Percentiles rank a stretch among this genome's conserved stretches.
Conservation (phyloP, 495 filamentous ascomycete species). For the Hypoxylon fuscum region DNA sequence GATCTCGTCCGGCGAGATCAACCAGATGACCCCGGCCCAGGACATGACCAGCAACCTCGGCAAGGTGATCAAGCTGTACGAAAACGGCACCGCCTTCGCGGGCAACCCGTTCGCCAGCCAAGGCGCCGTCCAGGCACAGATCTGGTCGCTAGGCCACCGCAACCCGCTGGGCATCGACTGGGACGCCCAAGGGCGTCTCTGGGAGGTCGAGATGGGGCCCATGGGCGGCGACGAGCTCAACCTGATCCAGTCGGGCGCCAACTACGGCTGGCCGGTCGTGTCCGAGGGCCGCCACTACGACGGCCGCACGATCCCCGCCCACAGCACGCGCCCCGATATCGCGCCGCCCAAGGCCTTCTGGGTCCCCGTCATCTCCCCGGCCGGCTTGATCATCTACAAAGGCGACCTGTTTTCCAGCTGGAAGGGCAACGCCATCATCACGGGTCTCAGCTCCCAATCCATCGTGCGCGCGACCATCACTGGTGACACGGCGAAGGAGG, state of each 20-base stretch:
- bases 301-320: slow-evolving; percentile 44
- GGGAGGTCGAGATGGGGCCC: slow-evolving; percentile 52
- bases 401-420: slow-evolving; percentile 46
- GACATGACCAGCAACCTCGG: slow-evolving; percentile 50
- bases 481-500: slow-evolving; percentile 47
- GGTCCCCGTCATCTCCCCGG: slow-evolving; percentile 50
- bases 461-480: slow-evolving; percentile 47
- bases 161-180: slow-evolving; percentile 52
- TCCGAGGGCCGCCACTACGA: slow-evolving; percentile 49
- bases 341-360: slow-evolving; percentile 48
- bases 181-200: slow-evolving; percentile 48
- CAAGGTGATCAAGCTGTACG: slow-evolving; percentile 48
- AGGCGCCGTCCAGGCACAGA: slow-evolving; percentile 42
- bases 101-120: slow-evolving; percentile 49
- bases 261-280: slow-evolving; percentile 51
- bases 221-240: slow-evolving; percentile 52
- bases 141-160: slow-evolving; percentile 48
- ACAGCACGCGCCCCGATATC: slow-evolving; percentile 49
- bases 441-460: slow-evolving; percentile 40
- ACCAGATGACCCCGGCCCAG: slow-evolving; percentile 48
- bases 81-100: slow-evolving; percentile 46
- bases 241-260: slow-evolving; percentile 47
- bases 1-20: slow-evolving; percentile 50
- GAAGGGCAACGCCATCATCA: slow-evolving; percentile 51
- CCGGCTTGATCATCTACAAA: slow-evolving; percentile 51